Percentiles rank a stretch among this genome's conserved stretches.
Conservation (phyloP, 345 rosid genomes). For the Aquilaria yunnanensis region DNA sequence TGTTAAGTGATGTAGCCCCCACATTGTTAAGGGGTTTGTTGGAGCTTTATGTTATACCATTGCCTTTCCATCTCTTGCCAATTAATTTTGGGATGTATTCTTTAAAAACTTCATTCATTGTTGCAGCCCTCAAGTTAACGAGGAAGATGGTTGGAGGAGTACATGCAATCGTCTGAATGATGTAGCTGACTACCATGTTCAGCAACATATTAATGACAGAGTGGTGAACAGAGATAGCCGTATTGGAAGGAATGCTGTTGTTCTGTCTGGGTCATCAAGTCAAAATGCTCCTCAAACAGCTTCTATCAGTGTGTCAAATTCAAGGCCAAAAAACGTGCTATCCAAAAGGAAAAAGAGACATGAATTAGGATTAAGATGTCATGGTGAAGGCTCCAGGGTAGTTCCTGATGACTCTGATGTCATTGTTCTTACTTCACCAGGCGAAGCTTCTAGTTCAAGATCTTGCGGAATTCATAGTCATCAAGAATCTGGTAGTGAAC, state of each 20-base stretch:
- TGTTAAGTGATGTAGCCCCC: too few species aligned
- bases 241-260: slow-evolving; percentile 20
- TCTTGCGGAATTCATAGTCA: slow-evolving; percentile 31
- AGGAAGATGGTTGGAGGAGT: slow-evolving; percentile 60
- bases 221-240: slow-evolving; percentile 16
- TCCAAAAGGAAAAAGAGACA: slow-evolving; percentile 32
- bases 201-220: slow-evolving; percentile 18
- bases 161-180: slow-evolving; percentile 23
- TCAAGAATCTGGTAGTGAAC: slow-evolving; percentile 32
- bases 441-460: slow-evolving; percentile 54
- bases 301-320: slow-evolving; percentile 23
- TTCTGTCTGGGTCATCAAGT: slow-evolving; percentile 11
- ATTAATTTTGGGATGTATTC: too few species aligned
- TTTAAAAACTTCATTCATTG: slow-evolving; percentile 11
- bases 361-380: slow-evolving; percentile 30
- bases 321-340: slow-evolving; percentile 13
- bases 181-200: slow-evolving; percentile 16
- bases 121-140: slow-evolving; percentile 21
- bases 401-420: slow-evolving; percentile 38
- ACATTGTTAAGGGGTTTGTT: not conserved
- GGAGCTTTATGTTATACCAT: slow-evolving; percentile 9
- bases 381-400: slow-evolving; percentile 28
- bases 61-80: not conserved
- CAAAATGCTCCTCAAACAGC: slow-evolving; percentile 13
- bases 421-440: slow-evolving; percentile 44